Percentiles rank a stretch among this genome's conserved stretches.
Evolutionary conservation across 441 rosid species (phyloP).

Genomic region (Mallotus japonicus): DNA sequence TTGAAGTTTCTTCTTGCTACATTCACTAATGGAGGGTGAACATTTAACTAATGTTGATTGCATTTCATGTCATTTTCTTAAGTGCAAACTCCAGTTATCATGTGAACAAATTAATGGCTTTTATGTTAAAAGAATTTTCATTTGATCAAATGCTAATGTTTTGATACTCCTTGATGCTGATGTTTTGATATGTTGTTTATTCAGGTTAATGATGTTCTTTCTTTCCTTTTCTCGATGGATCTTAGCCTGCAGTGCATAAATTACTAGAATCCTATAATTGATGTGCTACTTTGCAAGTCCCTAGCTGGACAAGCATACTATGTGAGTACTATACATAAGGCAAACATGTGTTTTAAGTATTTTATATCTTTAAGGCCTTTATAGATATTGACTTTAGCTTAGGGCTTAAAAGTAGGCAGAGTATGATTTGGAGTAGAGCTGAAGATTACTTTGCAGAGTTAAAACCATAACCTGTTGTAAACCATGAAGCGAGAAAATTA

Average conservation of each 20-base stretch:
- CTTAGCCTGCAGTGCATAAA: not conserved
- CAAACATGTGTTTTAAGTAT: not conserved
- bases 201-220: too few relatives aligned
- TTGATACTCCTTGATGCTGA: too few relatives aligned
- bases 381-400: not conserved
- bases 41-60: not conserved
- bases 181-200: too few relatives aligned
- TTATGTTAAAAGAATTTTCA: too few relatives aligned
- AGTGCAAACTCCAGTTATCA: not conserved
- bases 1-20: conserved; percentile 6
- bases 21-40: not conserved
- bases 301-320: not conserved
- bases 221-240: not conserved
- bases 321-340: not conserved
- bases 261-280: not conserved
- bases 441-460: too few relatives aligned
- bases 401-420: not conserved
- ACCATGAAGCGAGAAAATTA: too few relatives aligned
- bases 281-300: not conserved
- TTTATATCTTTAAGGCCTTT: not conserved
- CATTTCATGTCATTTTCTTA: not conserved
- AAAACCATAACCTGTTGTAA: too few relatives aligned
- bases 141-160: too few relatives aligned
- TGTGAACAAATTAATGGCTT: too few relatives aligned
- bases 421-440: not conserved